Evolutionary conservation across 2,329 filamentous ascomycete genomes (phyloP).

Genomic region (Iodosphaeria phyllophila): DNA sequence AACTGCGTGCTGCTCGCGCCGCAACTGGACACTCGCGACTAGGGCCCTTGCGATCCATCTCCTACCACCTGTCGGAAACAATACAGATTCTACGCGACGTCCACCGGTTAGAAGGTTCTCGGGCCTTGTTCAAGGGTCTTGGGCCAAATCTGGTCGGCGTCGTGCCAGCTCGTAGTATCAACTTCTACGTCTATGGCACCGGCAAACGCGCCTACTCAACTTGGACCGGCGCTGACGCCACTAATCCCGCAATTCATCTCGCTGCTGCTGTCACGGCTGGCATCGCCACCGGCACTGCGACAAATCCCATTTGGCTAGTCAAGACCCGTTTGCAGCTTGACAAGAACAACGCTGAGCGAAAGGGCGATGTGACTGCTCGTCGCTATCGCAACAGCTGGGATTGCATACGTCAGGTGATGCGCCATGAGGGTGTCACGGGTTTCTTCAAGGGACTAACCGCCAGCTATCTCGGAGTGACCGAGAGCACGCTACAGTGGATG

Average conservation of each 20-base stretch:
- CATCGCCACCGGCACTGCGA: conserved; percentile 73
- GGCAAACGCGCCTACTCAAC: conserved; percentile 68
- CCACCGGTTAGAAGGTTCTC: conserved; percentile 62
- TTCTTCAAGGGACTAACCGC: conserved; percentile 84
- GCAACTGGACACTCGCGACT: conserved; percentile 37
- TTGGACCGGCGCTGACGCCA: conserved; percentile 49
- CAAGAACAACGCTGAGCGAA: conserved; percentile 51
- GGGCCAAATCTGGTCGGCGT: conserved; percentile 82
- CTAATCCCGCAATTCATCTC: conserved; percentile 62
- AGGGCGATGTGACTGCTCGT: conserved; percentile 33
- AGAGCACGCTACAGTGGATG: conserved; percentile 85
- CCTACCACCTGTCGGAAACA: conserved; percentile 68
- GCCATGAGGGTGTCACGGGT: conserved; percentile 62
- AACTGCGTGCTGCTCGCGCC: conserved; percentile 51
- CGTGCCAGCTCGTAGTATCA: conserved; percentile 76
- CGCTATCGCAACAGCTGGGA: conserved; percentile 79
- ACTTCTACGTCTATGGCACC: conserved; percentile 88
- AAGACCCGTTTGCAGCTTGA: conserved; percentile 89
- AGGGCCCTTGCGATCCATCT: conserved; percentile 43
- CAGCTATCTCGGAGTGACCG: conserved; percentile 77
- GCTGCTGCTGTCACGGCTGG: conserved; percentile 60
- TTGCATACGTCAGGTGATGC: conserved; percentile 66
- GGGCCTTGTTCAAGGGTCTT: conserved; percentile 82
- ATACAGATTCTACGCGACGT: conserved; percentile 71
- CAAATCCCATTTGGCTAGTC: conserved; percentile 91